phyloP scores from a whole-genome alignment of 176 grass and related monocot genomes.

The Triticum turgidum region DNA sequence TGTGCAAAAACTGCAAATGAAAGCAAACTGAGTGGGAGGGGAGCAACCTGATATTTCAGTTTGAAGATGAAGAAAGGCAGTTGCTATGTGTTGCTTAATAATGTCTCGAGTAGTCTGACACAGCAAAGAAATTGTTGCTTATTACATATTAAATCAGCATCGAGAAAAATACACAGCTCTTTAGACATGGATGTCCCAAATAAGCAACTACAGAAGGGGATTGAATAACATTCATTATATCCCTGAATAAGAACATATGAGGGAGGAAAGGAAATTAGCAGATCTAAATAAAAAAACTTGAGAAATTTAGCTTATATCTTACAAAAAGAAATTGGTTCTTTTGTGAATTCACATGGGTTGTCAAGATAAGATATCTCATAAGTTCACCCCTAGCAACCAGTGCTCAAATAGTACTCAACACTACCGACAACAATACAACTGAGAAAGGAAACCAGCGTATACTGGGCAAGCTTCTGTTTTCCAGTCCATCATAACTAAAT shows the following conservation, averaged over 20 bases:
- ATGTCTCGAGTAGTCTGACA: conserved; percentile 80
- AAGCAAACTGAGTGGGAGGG: conserved; percentile 25
- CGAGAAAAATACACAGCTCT: conserved; percentile 12
- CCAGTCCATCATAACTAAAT: conserved; percentile 21
- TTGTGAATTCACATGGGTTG: conserved; percentile 12
- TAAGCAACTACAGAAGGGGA: conserved; percentile 12
- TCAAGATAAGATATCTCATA: conserved; percentile 9
- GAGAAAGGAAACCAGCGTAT: conserved; percentile 11
- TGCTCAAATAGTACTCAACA: conserved; percentile 10
- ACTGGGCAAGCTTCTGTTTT: not conserved
- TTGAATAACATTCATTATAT: conserved; percentile 21
- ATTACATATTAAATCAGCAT: conserved; percentile 28
- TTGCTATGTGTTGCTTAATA: conserved; percentile 75
- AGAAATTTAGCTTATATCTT: conserved; percentile 22
- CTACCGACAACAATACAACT: conserved; percentile 1
- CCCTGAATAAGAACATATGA: not conserved
- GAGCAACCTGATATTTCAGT: conserved; percentile 85
- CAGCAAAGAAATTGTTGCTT: conserved; percentile 28
- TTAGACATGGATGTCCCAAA: conserved; percentile 10
- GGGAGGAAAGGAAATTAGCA: not conserved
- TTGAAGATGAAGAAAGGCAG: conserved; percentile 79
- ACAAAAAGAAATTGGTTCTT: not conserved
- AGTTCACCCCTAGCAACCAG: conserved; percentile 22
- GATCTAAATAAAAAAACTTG: not conserved
- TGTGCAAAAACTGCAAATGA: conserved; percentile 17